Evolutionary conservation across 2,329 filamentous ascomycete species (phyloP), one percentile per base, ranked within the genome.

Genomic region (Colletotrichum ledebouriae): DNA sequence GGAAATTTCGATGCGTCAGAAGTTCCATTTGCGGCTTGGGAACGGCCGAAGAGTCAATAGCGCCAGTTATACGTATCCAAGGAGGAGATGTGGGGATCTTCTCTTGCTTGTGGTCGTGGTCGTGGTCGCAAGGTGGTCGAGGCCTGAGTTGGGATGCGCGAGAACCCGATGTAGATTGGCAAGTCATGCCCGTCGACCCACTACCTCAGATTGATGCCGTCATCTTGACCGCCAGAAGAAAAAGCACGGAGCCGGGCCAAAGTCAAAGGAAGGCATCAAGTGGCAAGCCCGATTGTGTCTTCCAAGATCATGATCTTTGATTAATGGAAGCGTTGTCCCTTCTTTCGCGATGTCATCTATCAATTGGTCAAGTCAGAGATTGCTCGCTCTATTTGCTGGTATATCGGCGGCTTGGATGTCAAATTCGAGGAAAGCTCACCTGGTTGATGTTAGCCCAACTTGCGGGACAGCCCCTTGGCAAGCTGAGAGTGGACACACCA

Each of bases 401-500:
- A 20, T n/a, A 12, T 34, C 20, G 20, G 39, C 17, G 22, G 52
- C 12, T 25, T 5, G 25, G 29, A n/a, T 34, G 34, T 65, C 41
- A 56, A 47, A 49, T 46, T 25, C 22, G 17, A 52, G 41, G 17
- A 39, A 39, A 15, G 39, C 20, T 47, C 58, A 33, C 46, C 33
- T 62, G 15, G 37, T 22, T 7, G 20, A 47, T 29, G 33, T 20
- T 58, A 17, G 9, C 34, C 20, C 22, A 42, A 22, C 9, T 34
- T 6, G 34, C 42, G 33, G 44, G 52, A 50, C 22, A 52, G 34
- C 42, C 29, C 63, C 57, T 53, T 65, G 63, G 33, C 63, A 61
- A 65, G 63, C 63, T 65, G 63, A 66, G 59, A 33, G 37, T 47
- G 49, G 39, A 39, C 34, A 44, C 47, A 29, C 33, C 33, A 17